Percentiles rank a stretch among this genome's conserved stretches.
Evolutionary conservation across 192 early-diverging fungal genomes (phyloP).

Genomic region (Entomortierella lignicola): DNA sequence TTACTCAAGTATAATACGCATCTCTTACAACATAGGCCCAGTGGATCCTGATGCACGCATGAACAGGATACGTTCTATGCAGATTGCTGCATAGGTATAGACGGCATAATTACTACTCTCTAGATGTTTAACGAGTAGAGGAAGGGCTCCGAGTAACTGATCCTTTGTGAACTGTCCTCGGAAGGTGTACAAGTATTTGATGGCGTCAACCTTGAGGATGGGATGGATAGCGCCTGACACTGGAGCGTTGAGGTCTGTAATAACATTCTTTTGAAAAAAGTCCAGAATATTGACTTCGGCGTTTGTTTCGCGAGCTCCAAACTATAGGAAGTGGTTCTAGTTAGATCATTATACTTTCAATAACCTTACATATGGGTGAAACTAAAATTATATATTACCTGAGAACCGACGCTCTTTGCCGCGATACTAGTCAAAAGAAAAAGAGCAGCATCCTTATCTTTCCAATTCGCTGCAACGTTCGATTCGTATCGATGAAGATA

Average conservation of each 20-base stretch:
- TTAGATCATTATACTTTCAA: no score
- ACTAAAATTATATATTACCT: no score
- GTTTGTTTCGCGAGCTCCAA: conserved; percentile 90
- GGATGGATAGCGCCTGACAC: conserved; percentile 77
- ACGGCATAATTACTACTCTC: conserved; percentile 86
- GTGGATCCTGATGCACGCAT: conserved; percentile 66
- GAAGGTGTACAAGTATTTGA: conserved; percentile 95
- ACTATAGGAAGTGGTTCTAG: conserved; percentile 54
- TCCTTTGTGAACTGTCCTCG: conserved; percentile 91
- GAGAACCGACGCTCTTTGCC: conserved; percentile 78
- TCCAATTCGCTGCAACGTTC: conserved; percentile 83
- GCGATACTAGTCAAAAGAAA: conserved; percentile 92
- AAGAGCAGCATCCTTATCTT: conserved; percentile 95
- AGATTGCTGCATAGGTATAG: conserved; percentile 91
- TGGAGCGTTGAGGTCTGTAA: conserved; percentile 82
- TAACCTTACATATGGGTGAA: no score
- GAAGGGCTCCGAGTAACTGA: conserved; percentile 79
- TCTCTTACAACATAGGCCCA: conserved; percentile 64
- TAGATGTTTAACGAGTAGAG: conserved; percentile 83
- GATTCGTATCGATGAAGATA: conserved; percentile 78
- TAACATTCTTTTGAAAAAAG: conserved; percentile 85
- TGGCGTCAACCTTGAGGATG: conserved; percentile 93
- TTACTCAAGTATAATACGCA: neutral
- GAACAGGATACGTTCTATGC: conserved; percentile 91
- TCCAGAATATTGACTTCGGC: conserved; percentile 83